Evolutionary conservation across 495 filamentous ascomycete genomes (phyloP).

Genomic region (Penicillium coprophilum): DNA sequence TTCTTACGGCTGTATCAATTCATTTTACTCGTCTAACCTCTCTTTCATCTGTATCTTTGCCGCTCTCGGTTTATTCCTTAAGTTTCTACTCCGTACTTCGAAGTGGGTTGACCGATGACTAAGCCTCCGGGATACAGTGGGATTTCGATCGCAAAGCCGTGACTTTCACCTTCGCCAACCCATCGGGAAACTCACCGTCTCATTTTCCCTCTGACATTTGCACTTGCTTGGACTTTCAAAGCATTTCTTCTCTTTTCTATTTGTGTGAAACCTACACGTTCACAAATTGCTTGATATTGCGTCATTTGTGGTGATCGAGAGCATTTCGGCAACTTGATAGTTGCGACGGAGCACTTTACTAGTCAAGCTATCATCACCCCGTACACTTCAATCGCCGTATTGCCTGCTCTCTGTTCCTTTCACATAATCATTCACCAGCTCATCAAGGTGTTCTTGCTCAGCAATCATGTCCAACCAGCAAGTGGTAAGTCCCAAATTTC

Average conservation of each 20-base stretch:
- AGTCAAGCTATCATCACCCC: constrained; percentile 4
- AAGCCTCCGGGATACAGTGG: constrained; percentile 35
- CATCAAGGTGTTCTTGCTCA: neutral
- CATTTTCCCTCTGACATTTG: constrained; percentile 4
- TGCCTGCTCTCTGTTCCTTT: neutral
- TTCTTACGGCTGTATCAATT: constrained; percentile 3
- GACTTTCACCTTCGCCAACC: constrained; percentile 46
- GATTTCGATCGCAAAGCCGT: constrained; percentile 44
- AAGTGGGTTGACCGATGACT: constrained; percentile 32
- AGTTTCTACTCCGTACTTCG: neutral
- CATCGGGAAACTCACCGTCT: constrained; percentile 29
- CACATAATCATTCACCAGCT: neutral
- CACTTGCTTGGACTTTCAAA: neutral
- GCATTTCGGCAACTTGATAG: constrained; percentile 24
- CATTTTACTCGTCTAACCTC: neutral
- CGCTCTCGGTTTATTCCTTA: neutral
- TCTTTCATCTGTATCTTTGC: neutral
- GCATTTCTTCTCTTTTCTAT: neutral
- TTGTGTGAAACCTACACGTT: constrained; percentile 1
- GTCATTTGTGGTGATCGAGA: constrained; percentile 21
- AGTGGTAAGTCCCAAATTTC: constrained; percentile 56
- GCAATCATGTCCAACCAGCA: constrained; percentile 60
- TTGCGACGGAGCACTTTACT: constrained; percentile 26
- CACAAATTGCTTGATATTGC: constrained; percentile 5
- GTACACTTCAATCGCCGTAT: neutral